Percentiles rank a stretch among this genome's conserved stretches.
phyloP scores from a whole-genome alignment of 495 filamentous ascomycete genomes.

The Thermothielavioides terrestris region DNA sequence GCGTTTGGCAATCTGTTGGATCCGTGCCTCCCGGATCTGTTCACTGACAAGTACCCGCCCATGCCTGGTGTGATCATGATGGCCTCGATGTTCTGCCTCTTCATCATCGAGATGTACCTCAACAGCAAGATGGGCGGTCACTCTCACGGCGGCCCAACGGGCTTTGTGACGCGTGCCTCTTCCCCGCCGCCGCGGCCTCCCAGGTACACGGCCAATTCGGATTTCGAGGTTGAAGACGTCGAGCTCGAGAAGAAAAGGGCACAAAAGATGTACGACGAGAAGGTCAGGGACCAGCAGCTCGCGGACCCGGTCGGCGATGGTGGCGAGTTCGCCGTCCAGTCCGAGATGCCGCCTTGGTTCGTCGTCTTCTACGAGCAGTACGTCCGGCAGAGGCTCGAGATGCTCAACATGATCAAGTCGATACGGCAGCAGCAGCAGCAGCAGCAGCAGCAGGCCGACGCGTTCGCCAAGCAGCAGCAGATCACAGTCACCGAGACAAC shows the following conservation, averaged over 20 bases:
- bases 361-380: constrained; percentile 49
- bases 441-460: constrained; percentile 1
- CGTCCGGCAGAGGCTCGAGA: constrained; percentile 42
- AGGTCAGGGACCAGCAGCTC: constrained; percentile 5
- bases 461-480: constrained; percentile 17
- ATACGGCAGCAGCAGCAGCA: constrained; percentile 1
- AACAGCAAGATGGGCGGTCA: constrained; percentile 39
- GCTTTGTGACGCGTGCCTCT: constrained; percentile 26
- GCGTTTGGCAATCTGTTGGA: constrained; percentile 49
- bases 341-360: constrained; percentile 49
- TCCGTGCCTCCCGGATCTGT: constrained; percentile 51
- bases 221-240: constrained; percentile 28
- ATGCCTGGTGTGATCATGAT: constrained; percentile 54
- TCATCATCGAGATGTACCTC: constrained; percentile 49
- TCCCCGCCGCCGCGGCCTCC: constrained; percentile 20
- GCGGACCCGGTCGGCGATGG: constrained; percentile 20
- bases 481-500: constrained; percentile 11
- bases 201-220: constrained; percentile 19
- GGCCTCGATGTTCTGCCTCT: constrained; percentile 47
- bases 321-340: constrained; percentile 22
- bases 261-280: constrained; percentile 30
- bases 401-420: constrained; percentile 38
- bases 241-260: constrained; percentile 37
- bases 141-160: constrained; percentile 39
- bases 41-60: constrained; percentile 47